phyloP scores from a whole-genome alignment of 176 grass and related monocot genomes.

The Eleusine indica region DNA sequence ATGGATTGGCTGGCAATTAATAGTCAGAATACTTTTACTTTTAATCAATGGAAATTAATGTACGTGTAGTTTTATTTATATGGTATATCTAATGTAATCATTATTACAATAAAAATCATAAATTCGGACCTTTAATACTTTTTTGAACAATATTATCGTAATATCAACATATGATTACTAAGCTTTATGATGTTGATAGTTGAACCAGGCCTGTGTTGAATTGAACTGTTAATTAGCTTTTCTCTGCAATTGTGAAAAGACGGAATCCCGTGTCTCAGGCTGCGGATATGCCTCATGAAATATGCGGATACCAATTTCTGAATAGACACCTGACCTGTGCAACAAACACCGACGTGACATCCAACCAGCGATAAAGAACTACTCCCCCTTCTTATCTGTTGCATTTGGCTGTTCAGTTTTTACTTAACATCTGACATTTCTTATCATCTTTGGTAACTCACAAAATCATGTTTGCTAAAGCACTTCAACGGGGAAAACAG shows the following conservation, averaged over 20 bases:
- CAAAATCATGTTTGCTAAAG: neutral
- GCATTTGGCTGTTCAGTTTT: no score
- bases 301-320: neutral
- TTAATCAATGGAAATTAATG: no score
- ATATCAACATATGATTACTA: neutral
- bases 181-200: no score
- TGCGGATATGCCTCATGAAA: slow-evolving; percentile 25
- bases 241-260: neutral
- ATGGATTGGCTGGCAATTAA: neutral
- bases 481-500: neutral
- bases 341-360: slow-evolving; percentile 28
- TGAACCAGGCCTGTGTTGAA: no score
- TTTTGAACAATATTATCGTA: neutral
- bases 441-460: neutral
- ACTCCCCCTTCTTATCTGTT: neutral
- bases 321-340: slow-evolving; percentile 1
- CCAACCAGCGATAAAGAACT: neutral
- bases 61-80: neutral
- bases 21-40: neutral
- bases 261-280: neutral
- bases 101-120: no score
- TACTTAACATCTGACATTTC: neutral
- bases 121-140: neutral
- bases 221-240: neutral
- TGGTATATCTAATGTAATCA: neutral